Conservation (phyloP, 2,329 filamentous ascomycete species). For the Didymella exigua region DNA sequence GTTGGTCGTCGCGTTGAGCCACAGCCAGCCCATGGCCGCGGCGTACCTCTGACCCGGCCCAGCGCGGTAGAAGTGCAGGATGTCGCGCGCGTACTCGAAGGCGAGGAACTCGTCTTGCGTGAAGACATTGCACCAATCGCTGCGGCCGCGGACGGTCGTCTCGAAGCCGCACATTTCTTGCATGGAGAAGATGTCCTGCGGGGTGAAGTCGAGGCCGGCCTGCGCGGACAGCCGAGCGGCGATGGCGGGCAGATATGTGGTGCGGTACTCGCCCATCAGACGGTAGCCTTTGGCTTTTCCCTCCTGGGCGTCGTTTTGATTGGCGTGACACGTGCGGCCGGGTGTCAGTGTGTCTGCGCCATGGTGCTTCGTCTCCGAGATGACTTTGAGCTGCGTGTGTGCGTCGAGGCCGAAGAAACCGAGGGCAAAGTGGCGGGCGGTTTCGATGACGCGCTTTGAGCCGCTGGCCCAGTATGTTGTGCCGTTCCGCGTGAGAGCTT, state of each 20-base stretch:
- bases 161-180: constrained; percentile 68
- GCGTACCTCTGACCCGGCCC: constrained; percentile 63
- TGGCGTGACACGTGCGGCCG: constrained; percentile 53
- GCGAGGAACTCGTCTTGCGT: constrained; percentile 58
- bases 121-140: constrained; percentile 64
- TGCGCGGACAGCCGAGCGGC: constrained; percentile 51
- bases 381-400: constrained; percentile 54
- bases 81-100: constrained; percentile 65
- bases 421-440: constrained; percentile 60
- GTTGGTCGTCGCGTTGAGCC: constrained; percentile 62
- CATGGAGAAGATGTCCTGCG: constrained; percentile 62
- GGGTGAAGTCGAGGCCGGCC: constrained; percentile 52
- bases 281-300: constrained; percentile 59
- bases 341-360: constrained; percentile 63
- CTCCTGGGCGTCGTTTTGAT: constrained; percentile 45
- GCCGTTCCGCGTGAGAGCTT: constrained; percentile 11
- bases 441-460: constrained; percentile 61
- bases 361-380: constrained; percentile 58
- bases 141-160: constrained; percentile 58
- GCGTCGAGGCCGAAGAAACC: constrained; percentile 62
- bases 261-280: constrained; percentile 55
- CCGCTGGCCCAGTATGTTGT: constrained; percentile 60
- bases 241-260: constrained; percentile 56
- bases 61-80: constrained; percentile 64
- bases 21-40: constrained; percentile 62